Evolutionary conservation across 2,329 filamentous ascomycete species (phyloP), one percentile per base, ranked within the genome.

Genomic region (Colletotrichum cordylinicola): DNA sequence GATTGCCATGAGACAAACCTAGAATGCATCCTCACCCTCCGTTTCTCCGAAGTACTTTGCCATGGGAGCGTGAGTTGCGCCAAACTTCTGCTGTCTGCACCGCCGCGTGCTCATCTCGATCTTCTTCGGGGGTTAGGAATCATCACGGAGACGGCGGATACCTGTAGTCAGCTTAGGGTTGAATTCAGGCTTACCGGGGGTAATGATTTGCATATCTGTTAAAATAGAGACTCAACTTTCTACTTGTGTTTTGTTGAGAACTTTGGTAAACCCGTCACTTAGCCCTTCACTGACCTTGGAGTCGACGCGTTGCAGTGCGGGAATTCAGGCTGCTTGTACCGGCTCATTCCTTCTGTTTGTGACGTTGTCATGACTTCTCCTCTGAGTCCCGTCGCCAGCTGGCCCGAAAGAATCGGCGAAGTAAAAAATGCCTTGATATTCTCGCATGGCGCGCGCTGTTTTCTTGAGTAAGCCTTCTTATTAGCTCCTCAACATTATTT

Each of bases 301-400:
- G 43, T 0, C n/a, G n/a, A 18, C 43, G 18, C 3, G 43, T 2
- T 48, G 18, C 5, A 0, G 21, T 13, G 18, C 5, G 18, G 43
- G 43, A 21, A 48, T 21, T 21, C n/a, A 48, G 10, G 10, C n/a
- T 33, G 31, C 9, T 33, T 33, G 31, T 5, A 33, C 6, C 8
- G 31, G 31, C 7, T 8, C 31, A 33, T 33, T 10, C 31, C 31
- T 7, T 33, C 31, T 33, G 31, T 33, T 8, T 2, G 0, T 48
- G 43, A 48, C n/a, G 10, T 48, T 48, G n/a, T 48, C 43, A 48
- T 48, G 2, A 13, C 16, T 21, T 2, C 3, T n/a, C 10, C 21
- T 3, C 8, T 2, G 6, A 21, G 5, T 0, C 12, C 1, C n/a
- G 43, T n/a, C 2, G 1, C 43, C 43, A 48, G 12, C 0, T 13